Evolutionary conservation across 306 rosid species (phyloP), one percentile per base, ranked within the genome.

Genomic region (Medicago ruthenica): DNA sequence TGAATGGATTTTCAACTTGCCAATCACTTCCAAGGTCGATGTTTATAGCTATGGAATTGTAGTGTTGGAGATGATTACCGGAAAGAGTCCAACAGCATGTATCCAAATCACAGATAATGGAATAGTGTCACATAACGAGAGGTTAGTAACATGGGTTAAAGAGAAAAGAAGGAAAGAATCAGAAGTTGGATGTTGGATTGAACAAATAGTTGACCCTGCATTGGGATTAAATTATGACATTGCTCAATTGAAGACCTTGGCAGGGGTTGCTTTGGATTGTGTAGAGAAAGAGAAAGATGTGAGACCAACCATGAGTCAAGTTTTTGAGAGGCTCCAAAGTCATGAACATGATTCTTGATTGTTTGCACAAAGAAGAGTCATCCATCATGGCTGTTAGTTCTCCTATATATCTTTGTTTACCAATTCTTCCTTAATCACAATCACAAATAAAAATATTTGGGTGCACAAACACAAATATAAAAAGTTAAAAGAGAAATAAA

Each of bases 41-140:
- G 73, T 68, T 68, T 68, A 45, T 27, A 68, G 73, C 24, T 68
- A 69, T 27, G 74, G 74, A 15, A 36, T 69, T 69, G 74, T 69
- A 18, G 27, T 48, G 9, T 9, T 69, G 42, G 74, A 69, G 17
- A 50, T 70, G 75, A 50, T 70, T 15, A 50, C 75, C 0, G 75
- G 75, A 16, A 70, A 13, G 47, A 70, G 75, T 9, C 47, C 75
- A 31, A 70, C 3, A 3, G 10, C 62, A 1, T 20, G 47, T 13
- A 69, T 69, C 5, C n/a, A 69, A n/a, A 48, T 48, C 54, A 12
- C 7, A 39, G 11, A 27, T 27, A 0, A 40, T 40, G 44, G 44
- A 40, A 34, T 40, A 51, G 75, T 50, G 61, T 0, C 45, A 5
- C n/a, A 9, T 9, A 2, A 65, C 2, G 75, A 70, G 62, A 50